phyloP scores from a whole-genome alignment of 75 land plant genomes.

The Sequoia sempervirens region DNA sequence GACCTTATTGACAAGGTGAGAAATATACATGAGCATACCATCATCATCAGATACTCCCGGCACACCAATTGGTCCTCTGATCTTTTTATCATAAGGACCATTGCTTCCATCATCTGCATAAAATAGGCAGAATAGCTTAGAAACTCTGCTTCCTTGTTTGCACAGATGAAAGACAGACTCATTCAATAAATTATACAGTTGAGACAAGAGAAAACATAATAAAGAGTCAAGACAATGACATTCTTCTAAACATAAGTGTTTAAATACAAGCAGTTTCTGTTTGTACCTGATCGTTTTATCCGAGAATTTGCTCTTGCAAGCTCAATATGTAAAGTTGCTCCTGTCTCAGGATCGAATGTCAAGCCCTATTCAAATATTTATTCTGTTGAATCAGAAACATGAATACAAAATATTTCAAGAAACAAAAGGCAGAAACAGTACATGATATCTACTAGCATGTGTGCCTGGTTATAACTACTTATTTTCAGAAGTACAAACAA shows the following conservation, averaged over 20 bases:
- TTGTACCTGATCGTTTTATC: constrained; percentile 34
- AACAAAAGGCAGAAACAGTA: background rate
- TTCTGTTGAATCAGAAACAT: background rate
- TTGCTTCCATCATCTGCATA: constrained; percentile 36
- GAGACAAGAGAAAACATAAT: background rate
- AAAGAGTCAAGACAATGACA: background rate
- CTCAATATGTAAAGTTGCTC: constrained; percentile 47
- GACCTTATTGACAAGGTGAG: background rate
- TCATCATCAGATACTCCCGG: constrained; percentile 33
- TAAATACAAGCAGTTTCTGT: background rate
- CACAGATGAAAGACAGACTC: background rate
- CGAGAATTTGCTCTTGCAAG: constrained; percentile 67
- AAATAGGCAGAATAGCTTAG: background rate
- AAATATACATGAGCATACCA: constrained; percentile 27
- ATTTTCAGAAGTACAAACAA: background rate
- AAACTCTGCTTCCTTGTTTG: background rate
- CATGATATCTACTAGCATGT: background rate
- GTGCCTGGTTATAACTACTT: background rate
- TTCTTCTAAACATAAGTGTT: background rate
- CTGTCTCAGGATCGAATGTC: constrained; percentile 50
- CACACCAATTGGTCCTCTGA: constrained; percentile 8
- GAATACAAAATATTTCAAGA: background rate
- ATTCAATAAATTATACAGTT: background rate
- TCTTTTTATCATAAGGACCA: constrained; percentile 50
- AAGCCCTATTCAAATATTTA: constrained; percentile 33